Evolutionary conservation across 441 rosid species (phyloP).

Genomic region (Populus tomentosa): DNA sequence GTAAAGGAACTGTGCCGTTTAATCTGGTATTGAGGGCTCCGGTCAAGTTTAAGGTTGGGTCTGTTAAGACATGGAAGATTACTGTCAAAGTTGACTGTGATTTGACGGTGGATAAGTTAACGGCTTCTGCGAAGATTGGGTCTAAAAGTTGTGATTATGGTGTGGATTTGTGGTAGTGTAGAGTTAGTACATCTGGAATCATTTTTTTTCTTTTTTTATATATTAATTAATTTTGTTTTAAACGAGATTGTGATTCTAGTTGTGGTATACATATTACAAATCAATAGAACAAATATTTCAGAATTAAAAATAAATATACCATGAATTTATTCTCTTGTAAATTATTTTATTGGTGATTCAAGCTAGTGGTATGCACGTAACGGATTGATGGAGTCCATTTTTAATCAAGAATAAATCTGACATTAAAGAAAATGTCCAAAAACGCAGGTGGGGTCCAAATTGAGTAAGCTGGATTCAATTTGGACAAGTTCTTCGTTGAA

Average conservation of each 20-base stretch:
- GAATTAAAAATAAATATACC: not conserved
- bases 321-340: not conserved
- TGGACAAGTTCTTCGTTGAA: too few species aligned
- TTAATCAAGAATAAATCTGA: too few species aligned
- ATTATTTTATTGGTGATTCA: too few species aligned
- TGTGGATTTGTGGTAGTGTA: constrained; percentile 45
- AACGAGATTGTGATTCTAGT: not conserved
- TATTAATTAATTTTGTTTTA: not conserved
- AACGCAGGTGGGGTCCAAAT: too few species aligned
- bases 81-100: constrained; percentile 61
- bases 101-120: constrained; percentile 61
- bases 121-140: constrained; percentile 45
- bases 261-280: not conserved
- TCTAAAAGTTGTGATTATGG: constrained; percentile 51
- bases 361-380: too few species aligned
- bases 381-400: too few species aligned
- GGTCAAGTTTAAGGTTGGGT: constrained; percentile 60
- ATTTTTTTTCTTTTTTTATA: not conserved
- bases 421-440: too few species aligned
- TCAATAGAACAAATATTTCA: not conserved
- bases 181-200: not conserved
- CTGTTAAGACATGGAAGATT: constrained; percentile 74
- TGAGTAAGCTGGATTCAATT: too few species aligned
- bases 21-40: constrained; percentile 48
- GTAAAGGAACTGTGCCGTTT: constrained; percentile 49